Base-by-base conservation (phyloP, 1,284 basidiomycete genomes). In the Cystobasidium pallidum region DNA sequence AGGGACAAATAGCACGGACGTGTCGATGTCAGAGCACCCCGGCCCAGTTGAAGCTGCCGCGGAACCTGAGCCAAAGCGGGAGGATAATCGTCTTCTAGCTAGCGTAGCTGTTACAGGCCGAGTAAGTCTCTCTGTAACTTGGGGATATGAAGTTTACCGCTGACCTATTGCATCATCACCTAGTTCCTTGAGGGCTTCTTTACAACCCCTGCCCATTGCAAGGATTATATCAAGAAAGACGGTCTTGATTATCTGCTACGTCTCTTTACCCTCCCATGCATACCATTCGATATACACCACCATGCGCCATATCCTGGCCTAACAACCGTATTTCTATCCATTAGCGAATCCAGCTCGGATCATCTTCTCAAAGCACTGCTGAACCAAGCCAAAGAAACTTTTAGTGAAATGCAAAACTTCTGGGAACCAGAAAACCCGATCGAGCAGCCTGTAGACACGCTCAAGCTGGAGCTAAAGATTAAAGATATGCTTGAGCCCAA, bases 141-240 rank as follows among this genome's bases (percentile, higher is more conserved):
- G 36, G 13, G 13, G 13, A 39, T 39, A 6, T 39, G 36, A 39
- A 39, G 36, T 13, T 7, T 39, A 8, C 17, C 17, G 26, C 59
- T 73, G 45, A 74, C 15, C 45, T 39, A 39, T 71, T 28, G 26
- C 49, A 41, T 32, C 39, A 1, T 2, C 36, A 3, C 72, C 19
- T 77, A 94, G 90, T 92, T 95, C 79, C 84, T 98, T 68, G 92
- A 95, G 79, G 94, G 94, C 10, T 86, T 99, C 58, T 94, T 99
- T 82, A 93, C 95, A 78, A 94, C 88, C 85, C 41, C 88, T 10
- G 75, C 88, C 39, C 92, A 97, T 80, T 92, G 91, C 83, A 88
- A 88, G 74, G 95, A 98, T 76, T 98, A 99, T 80, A 87, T 98
- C 75, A 85, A 86, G 64, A 85, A 86, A 2, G 89, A 91, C 72